Conservation (phyloP, 2,329 filamentous ascomycete genomes). For the Diplodia sapinea region DNA sequence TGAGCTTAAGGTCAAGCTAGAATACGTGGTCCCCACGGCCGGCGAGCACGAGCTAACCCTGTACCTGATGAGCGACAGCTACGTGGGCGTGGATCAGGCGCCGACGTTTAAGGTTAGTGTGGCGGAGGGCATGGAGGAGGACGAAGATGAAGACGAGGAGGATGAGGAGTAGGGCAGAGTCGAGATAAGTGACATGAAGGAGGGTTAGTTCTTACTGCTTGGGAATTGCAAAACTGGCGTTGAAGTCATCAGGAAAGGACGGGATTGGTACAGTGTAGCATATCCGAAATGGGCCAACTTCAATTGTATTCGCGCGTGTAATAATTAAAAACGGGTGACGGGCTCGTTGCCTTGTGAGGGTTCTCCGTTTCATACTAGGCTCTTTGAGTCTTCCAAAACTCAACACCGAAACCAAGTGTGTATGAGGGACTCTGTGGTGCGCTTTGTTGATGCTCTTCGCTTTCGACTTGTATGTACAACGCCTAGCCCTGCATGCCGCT, state of each 20-base stretch:
- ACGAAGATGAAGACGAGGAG: constrained; percentile 81
- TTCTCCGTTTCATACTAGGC: no score
- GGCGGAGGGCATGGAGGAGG: constrained; percentile 93
- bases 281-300: neutral
- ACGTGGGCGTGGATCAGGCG: constrained; percentile 96
- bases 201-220: neutral
- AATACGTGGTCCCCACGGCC: constrained; percentile 84
- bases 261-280: neutral
- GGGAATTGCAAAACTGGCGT: neutral
- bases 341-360: no score
- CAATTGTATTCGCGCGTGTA: neutral
- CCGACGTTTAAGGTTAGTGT: constrained; percentile 84
- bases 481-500: neutral
- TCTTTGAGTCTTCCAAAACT: no score
- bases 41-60: constrained; percentile 88
- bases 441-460: neutral
- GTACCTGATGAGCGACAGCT: constrained; percentile 96
- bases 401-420: no score
- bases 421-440: neutral
- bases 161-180: constrained; percentile 17
- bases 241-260: neutral
- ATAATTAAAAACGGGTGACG: neutral
- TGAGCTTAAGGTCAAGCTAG: constrained; percentile 77
- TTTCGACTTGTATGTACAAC: neutral
- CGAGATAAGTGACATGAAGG: no score